Conservation (phyloP, 331 rosid genomes). For the Arachis monticola region DNA sequence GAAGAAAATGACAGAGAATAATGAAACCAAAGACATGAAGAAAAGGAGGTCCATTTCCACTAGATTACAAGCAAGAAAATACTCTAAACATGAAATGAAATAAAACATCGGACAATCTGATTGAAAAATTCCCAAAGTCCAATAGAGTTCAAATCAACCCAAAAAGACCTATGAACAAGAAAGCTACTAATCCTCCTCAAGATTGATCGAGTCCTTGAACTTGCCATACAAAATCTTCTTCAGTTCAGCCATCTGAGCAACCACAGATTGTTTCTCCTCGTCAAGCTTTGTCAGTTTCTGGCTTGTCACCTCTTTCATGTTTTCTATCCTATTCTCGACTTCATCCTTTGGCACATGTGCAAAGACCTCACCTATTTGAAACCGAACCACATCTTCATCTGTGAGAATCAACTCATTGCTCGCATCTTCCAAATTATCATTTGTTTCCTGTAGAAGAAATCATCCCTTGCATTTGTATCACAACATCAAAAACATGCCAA, state of each 20-base stretch:
- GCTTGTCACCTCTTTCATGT: constrained; percentile 69
- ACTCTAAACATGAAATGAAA: constrained; percentile 18
- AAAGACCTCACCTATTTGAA: constrained; percentile 87
- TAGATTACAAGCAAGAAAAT: constrained; percentile 26
- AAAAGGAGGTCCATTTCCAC: neutral
- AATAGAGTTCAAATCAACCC: no score
- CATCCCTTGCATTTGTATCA: neutral
- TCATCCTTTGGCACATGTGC: constrained; percentile 87
- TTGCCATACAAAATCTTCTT: constrained; percentile 72
- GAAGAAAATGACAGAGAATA: neutral
- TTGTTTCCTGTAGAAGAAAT: constrained; percentile 59
- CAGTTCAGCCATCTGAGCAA: constrained; percentile 78
- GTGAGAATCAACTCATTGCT: constrained; percentile 83
- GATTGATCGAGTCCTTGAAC: constrained; percentile 94
- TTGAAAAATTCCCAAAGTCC: no score
- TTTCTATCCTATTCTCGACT: constrained; percentile 78
- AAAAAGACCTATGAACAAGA: neutral
- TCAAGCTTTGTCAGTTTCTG: constrained; percentile 70
- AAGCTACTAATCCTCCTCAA: constrained; percentile 71
- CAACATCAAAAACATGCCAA: neutral
- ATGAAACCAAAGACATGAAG: constrained; percentile 5
- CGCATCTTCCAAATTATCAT: constrained; percentile 87
- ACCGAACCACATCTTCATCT: constrained; percentile 80
- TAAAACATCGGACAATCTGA: neutral
- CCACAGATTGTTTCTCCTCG: constrained; percentile 67